Evolutionary conservation across 257 asterid genomes (phyloP).

Genomic region (Eucommia ulmoides): DNA sequence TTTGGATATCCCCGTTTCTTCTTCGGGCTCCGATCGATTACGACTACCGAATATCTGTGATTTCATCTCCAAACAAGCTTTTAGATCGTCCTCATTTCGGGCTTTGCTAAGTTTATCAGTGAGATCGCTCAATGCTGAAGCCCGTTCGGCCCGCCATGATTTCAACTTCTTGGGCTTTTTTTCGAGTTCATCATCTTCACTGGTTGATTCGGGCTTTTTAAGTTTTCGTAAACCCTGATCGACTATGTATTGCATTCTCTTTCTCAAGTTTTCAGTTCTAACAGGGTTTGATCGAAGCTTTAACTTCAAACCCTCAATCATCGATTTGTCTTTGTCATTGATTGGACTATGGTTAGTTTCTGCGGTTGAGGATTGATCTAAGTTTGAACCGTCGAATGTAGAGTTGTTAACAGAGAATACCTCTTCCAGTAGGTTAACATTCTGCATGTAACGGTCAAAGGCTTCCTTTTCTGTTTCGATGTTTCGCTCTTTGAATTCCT

Average conservation of each 20-base stretch:
- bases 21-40: conserved; percentile 16
- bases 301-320: conserved; percentile 33
- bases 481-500: conserved; percentile 60
- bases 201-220: conserved; percentile 25
- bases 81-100: conserved; percentile 63
- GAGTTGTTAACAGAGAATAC: conserved; percentile 44
- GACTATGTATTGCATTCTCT: conserved; percentile 58
- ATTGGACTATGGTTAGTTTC: conserved; percentile 11
- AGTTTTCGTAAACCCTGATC: conserved; percentile 57
- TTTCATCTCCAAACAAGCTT: conserved; percentile 50
- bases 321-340: conserved; percentile 27
- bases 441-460: conserved; percentile 72
- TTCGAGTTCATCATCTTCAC: conserved; percentile 37
- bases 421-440: conserved; percentile 62
- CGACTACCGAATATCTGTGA: conserved; percentile 31
- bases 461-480: conserved; percentile 66
- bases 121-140: conserved; percentile 36
- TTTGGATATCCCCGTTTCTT: conserved; percentile 5
- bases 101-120: conserved; percentile 64
- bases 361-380: conserved; percentile 24
- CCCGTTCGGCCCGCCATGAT: conserved; percentile 35
- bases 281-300: conserved; percentile 55
- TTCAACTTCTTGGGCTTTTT: conserved; percentile 36
- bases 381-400: conserved; percentile 22
- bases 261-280: conserved; percentile 51